Evolutionary conservation across 441 rosid genomes (phyloP).

Genomic region (Pelargonium exstipulatum): DNA sequence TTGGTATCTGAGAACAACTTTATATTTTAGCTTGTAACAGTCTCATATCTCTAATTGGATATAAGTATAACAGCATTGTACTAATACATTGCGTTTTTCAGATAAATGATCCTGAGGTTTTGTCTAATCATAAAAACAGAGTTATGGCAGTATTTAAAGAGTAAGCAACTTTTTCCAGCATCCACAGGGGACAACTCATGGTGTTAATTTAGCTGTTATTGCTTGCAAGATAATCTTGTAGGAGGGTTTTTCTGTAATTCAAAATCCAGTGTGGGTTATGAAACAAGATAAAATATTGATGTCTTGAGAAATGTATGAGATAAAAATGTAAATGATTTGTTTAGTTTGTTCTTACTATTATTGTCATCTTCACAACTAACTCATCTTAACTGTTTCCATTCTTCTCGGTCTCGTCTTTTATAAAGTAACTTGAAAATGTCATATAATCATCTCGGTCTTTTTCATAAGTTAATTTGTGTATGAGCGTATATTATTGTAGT

Average conservation of each 20-base stretch:
- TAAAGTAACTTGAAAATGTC: too few species aligned
- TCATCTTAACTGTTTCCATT: too few species aligned
- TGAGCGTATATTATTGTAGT: too few species aligned
- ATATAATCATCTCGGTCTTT: too few species aligned
- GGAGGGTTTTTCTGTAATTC: not conserved
- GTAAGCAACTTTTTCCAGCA: conserved; percentile 24
- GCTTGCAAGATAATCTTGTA: not conserved
- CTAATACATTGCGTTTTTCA: conserved; percentile 12
- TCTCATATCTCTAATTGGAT: conserved; percentile 2
- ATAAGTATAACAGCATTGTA: not conserved
- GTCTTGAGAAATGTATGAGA: too few species aligned
- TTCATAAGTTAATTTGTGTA: too few species aligned
- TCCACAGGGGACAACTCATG: not conserved
- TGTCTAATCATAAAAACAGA: conserved; percentile 35
- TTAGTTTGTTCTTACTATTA: not conserved
- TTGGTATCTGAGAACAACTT: not conserved
- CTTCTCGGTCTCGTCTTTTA: too few species aligned
- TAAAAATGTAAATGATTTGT: too few species aligned
- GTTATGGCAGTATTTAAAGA: conserved; percentile 37
- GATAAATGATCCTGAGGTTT: conserved; percentile 36
- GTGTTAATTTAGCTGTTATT: not conserved
- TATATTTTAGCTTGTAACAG: not conserved
- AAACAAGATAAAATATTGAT: not conserved
- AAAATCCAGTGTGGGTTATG: not conserved
- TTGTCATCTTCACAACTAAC: too few species aligned